phyloP scores from a whole-genome alignment of 305 asterid genomes.

The Solanum aculeatissimum region DNA sequence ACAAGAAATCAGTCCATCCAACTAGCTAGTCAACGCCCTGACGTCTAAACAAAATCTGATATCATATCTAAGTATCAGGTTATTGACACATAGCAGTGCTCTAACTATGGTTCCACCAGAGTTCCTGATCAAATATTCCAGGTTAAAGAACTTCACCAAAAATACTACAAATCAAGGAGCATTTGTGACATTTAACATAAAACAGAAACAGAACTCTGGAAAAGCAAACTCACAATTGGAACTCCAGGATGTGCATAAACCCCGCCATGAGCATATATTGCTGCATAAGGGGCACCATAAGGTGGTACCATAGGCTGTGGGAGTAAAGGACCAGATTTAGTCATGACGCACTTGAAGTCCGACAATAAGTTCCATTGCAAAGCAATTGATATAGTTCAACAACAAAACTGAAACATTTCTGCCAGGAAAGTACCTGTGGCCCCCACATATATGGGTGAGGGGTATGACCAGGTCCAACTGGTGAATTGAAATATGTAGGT shows the following conservation, averaged over 20 bases:
- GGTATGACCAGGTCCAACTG: slow-evolving; percentile 64
- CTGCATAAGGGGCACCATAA: slow-evolving; percentile 80
- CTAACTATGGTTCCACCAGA: not conserved
- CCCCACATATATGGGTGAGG: slow-evolving; percentile 93
- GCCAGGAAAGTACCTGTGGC: slow-evolving; percentile 56
- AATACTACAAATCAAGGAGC: slow-evolving; percentile 3
- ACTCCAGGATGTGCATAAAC: slow-evolving; percentile 80
- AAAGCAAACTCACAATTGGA: slow-evolving; percentile 48
- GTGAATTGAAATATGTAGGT: slow-evolving; percentile 66
- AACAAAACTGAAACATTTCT: not conserved
- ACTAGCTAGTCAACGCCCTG: not conserved
- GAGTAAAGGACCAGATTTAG: not conserved
- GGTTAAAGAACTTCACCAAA: not conserved
- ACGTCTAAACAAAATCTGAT: not conserved
- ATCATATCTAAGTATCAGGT: not conserved
- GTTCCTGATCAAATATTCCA: not conserved
- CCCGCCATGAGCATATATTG: slow-evolving; percentile 81
- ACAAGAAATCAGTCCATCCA: not conserved
- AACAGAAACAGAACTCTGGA: not conserved
- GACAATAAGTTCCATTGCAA: not conserved
- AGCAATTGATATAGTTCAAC: not conserved
- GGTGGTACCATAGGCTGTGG: slow-evolving; percentile 71
- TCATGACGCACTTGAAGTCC: not conserved
- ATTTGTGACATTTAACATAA: not conserved
- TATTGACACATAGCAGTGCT: not conserved